Percentiles rank a stretch among this genome's conserved stretches.
Conservation (phyloP, 1,284 basidiomycete species). For the Puccinia hordei region DNA sequence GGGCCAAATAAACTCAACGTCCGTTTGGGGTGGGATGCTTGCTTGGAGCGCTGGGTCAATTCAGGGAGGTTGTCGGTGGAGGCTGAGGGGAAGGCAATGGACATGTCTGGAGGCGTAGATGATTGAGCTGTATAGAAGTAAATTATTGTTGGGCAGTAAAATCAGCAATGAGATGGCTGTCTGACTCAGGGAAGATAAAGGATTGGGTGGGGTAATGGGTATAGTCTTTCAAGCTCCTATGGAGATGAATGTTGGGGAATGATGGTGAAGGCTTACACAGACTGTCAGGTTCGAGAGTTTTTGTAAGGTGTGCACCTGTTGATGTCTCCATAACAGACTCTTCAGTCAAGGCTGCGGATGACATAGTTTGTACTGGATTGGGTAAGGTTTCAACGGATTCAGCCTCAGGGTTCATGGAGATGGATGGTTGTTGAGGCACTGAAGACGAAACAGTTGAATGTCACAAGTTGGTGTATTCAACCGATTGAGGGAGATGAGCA, state of each 20-base stretch:
- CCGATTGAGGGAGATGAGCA: constrained; percentile 10
- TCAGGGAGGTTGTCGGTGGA: constrained; percentile 16
- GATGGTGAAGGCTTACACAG: not conserved
- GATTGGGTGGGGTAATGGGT: not conserved
- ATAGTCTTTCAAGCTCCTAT: not conserved
- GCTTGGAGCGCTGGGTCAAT: not conserved
- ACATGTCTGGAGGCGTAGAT: constrained; percentile 1
- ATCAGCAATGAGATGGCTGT: not conserved
- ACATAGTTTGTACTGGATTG: constrained; percentile 19
- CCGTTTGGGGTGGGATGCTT: not conserved
- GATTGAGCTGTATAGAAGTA: constrained; percentile 7
- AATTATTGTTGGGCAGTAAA: not conserved
- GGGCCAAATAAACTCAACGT: constrained; percentile 17
- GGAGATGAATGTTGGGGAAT: not conserved
- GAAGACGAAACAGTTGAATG: constrained; percentile 5
- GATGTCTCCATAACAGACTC: not conserved
- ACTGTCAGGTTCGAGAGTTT: not conserved
- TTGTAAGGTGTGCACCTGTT: not conserved
- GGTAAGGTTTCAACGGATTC: constrained; percentile 9
- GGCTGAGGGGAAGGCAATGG: constrained; percentile 4
- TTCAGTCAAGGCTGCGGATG: constrained; percentile 1
- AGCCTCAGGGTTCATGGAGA: constrained; percentile 6
- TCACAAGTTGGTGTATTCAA: not conserved
- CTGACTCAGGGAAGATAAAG: not conserved
- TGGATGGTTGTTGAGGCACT: constrained; percentile 23